Percentiles rank a stretch among this genome's conserved stretches.
These are phyloP conservation scores for Penicillium taxi DNA, from an alignment of 495 filamentous ascomycete species.

Conservation along the genomic window DNA sequence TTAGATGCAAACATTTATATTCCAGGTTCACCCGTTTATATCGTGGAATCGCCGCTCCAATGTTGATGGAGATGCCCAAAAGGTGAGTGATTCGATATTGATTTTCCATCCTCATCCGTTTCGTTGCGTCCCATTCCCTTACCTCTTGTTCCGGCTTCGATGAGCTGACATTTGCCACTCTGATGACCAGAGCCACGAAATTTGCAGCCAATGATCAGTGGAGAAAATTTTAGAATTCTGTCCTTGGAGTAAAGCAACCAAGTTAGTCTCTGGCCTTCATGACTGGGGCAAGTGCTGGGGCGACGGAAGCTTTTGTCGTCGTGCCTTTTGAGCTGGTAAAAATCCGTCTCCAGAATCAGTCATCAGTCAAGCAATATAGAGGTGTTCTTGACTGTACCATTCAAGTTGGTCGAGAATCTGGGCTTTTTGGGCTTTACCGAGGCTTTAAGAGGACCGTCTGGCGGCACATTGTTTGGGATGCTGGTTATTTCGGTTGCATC, in stretches of 20 bases:
- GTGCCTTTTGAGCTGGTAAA: constrained; percentile 94
- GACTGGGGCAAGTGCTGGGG: constrained; percentile 89
- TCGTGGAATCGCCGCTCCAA: constrained; percentile 90
- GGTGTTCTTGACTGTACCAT: constrained; percentile 81
- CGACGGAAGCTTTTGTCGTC: constrained; percentile 91
- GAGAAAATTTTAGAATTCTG: constrained; percentile 80
- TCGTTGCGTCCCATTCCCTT: no score
- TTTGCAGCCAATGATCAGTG: constrained; percentile 98
- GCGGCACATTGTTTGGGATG: constrained; percentile 96
- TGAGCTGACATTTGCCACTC: no score
- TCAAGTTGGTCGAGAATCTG: constrained; percentile 80
- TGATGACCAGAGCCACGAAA: constrained; percentile 93
- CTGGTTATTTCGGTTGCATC: constrained; percentile 97
- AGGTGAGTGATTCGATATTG: no score
- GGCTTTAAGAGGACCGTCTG: constrained; percentile 93
- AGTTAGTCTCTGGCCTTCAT: constrained; percentile 82
- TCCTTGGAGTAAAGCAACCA: constrained; percentile 78
- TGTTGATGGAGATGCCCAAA: constrained; percentile 98
- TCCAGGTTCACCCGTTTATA: constrained; percentile 78
- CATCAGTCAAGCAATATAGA: constrained; percentile 87
- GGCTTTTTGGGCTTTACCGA: constrained; percentile 84
- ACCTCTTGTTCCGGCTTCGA: no score
- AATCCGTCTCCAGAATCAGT: constrained; percentile 92
- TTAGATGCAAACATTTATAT: background rate
- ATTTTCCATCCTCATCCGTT: no score